Base-by-base conservation (phyloP, 192 early-diverging fungal genomes). In the Podochytrium sp. region DNA sequence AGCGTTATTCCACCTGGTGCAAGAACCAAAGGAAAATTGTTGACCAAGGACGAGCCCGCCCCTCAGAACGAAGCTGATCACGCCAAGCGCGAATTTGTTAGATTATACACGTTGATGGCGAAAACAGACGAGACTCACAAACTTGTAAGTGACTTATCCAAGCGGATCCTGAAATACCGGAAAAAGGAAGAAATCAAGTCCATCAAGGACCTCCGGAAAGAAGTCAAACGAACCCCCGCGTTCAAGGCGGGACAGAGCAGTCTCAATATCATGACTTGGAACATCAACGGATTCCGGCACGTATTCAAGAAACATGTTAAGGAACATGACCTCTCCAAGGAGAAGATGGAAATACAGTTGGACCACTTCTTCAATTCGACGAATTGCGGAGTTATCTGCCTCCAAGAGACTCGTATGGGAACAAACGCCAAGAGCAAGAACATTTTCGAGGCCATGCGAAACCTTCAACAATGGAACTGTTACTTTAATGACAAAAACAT, bases 351-450 rank as follows among this genome's bases (percentile, higher is more conserved):
- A 29, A 32, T 20, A 33, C 10, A 39, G 12, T 33, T 66, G 6
- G 43, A 35, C 16, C 30, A 35, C 20, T 66, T 47, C 27, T 29
- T 66, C 20, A 32, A 40, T 42, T 14, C 7, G n/a, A 20, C 3
- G 14, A 20, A 30, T 7, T 14, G 27, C 47, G n/a, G 38, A 27
- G 32, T 66, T 32, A 12, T 16, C 3, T 66, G 64, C 41, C 27
- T 66, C 5, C 64, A 66, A 42, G 64, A 66, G 27, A 66, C 64
- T 0, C 5, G 38, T 16, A 7, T 66, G 16, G 64, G 64, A 0
- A 66, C 41, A 30, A 23, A 66, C 18, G 25, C 23, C 52, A 55
- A 55, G 23, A 55, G 52, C 0, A 7, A 47, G 12, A 49, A 30
- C 10, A n/a, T 66, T 49, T 7, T 47, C n/a, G 64, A 66, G 32